phyloP scores from a whole-genome alignment of 352 stramenopile species.

The Peronosclerospora sorghi region DNA sequence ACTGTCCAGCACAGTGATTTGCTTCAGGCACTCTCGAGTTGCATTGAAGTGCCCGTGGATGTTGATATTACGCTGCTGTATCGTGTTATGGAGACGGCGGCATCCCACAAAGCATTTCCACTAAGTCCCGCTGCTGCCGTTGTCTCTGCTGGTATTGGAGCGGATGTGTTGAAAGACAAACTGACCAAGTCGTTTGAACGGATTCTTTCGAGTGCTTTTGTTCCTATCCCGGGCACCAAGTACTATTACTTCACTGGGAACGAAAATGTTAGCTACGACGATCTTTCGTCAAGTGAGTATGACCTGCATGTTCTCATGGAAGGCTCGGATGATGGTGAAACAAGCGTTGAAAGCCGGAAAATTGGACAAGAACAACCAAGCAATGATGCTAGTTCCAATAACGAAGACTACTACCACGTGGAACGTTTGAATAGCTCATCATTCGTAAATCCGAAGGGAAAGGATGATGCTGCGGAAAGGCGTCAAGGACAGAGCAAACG shows the following conservation, averaged over 20 bases:
- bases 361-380: neutral
- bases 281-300: slow-evolving; percentile 39
- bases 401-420: slow-evolving; percentile 6
- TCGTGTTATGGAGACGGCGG: slow-evolving; percentile 56
- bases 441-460: neutral
- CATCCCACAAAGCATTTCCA: slow-evolving; percentile 15
- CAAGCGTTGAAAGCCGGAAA: slow-evolving; percentile 5
- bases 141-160: slow-evolving; percentile 29
- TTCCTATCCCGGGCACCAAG: slow-evolving; percentile 57
- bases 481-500: slow-evolving; percentile 5
- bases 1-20: slow-evolving; percentile 75
- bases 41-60: slow-evolving; percentile 74
- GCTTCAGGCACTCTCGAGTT: slow-evolving; percentile 78
- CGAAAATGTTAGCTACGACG: slow-evolving; percentile 44
- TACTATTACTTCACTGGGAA: slow-evolving; percentile 79
- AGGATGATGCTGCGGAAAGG: slow-evolving; percentile 4
- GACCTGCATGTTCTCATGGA: slow-evolving; percentile 61
- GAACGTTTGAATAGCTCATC: neutral
- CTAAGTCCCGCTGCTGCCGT: slow-evolving; percentile 25
- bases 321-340: slow-evolving; percentile 31
- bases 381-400: neutral
- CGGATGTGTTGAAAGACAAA: slow-evolving; percentile 42
- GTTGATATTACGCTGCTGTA: slow-evolving; percentile 83
- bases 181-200: slow-evolving; percentile 63
- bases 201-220: slow-evolving; percentile 50